A percentile compares a stretch with the other conserved stretches of the same genome.
Conservation (phyloP, 2,329 filamentous ascomycete species). For the Fulvia fulva region DNA sequence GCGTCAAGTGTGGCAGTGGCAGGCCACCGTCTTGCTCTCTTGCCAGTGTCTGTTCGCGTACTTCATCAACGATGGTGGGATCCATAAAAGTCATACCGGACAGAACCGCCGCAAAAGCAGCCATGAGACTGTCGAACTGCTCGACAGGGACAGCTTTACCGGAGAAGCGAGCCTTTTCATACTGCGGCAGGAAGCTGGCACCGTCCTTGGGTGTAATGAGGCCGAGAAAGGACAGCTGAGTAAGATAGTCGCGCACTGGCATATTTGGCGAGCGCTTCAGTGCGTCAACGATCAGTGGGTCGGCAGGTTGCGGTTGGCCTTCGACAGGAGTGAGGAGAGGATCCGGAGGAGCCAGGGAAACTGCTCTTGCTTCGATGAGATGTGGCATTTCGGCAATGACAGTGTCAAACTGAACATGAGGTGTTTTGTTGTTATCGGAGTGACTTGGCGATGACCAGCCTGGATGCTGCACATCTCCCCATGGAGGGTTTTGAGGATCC, state of each 20-base stretch:
- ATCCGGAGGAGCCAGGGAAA: slow-evolving; percentile 70
- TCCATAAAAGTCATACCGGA: slow-evolving; percentile 67
- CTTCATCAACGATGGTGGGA: slow-evolving; percentile 47
- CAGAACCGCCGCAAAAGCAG: slow-evolving; percentile 75
- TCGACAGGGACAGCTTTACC: slow-evolving; percentile 61
- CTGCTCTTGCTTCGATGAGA: slow-evolving; percentile 85
- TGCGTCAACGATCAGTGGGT: slow-evolving; percentile 57
- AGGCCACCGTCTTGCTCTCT: slow-evolving; percentile 5
- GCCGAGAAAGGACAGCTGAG: slow-evolving; percentile 63
- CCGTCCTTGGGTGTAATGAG: slow-evolving; percentile 54
- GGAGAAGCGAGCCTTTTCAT: slow-evolving; percentile 84
- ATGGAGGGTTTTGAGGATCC: slow-evolving; percentile 53
- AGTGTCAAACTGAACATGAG: slow-evolving; percentile 75
- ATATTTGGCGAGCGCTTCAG: slow-evolving; percentile 68
- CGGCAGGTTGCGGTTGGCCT: slow-evolving; percentile 22
- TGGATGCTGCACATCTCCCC: slow-evolving; percentile 79
- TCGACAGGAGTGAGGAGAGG: slow-evolving; percentile 43
- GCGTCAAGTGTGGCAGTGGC: not conserved
- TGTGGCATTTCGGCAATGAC: slow-evolving; percentile 83
- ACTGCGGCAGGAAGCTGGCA: slow-evolving; percentile 64
- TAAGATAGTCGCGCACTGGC: slow-evolving; percentile 75
- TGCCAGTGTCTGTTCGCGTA: slow-evolving; percentile 31
- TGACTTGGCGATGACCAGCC: slow-evolving; percentile 79
- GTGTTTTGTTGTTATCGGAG: slow-evolving; percentile 59
- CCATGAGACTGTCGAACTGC: slow-evolving; percentile 76